These are phyloP conservation scores for Pseudogymnoascus sp. DNA, from an alignment of 2,329 filamentous ascomycete species.

Conservation along the genomic window DNA sequence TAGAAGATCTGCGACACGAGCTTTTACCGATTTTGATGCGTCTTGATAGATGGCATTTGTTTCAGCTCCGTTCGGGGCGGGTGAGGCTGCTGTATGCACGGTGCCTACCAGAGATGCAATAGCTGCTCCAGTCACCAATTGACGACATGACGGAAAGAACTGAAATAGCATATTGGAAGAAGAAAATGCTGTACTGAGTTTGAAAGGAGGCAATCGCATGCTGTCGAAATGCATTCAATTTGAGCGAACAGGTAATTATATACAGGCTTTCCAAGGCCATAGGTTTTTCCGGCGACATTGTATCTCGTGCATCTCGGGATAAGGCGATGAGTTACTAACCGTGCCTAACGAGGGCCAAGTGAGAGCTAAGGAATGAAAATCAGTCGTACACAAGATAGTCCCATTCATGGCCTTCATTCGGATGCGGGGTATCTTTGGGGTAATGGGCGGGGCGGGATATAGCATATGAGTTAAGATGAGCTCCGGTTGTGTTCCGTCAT, in stretches of 20 bases:
- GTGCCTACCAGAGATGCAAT: not conserved
- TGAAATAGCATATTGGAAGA: not conserved
- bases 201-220: not conserved
- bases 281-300: not conserved
- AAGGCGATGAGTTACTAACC: not conserved
- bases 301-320: not conserved
- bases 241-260: not conserved
- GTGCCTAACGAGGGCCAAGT: not conserved
- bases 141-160: not conserved
- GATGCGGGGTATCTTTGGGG: not conserved
- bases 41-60: not conserved
- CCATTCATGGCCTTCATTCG: not conserved
- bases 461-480: not conserved
- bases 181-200: not conserved
- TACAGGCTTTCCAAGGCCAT: not conserved
- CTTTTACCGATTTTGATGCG: not conserved
- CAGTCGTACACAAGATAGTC: not conserved
- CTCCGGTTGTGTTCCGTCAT: not conserved
- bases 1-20: not conserved
- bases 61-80: not conserved
- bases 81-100: not conserved
- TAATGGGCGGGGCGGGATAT: not conserved
- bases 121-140: not conserved
- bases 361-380: not conserved
- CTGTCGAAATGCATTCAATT: not conserved